Evolutionary conservation across 768 basidiomycete genomes (phyloP), one percentile per base, ranked within the genome.

Genomic region (Dioszegia crocea): DNA sequence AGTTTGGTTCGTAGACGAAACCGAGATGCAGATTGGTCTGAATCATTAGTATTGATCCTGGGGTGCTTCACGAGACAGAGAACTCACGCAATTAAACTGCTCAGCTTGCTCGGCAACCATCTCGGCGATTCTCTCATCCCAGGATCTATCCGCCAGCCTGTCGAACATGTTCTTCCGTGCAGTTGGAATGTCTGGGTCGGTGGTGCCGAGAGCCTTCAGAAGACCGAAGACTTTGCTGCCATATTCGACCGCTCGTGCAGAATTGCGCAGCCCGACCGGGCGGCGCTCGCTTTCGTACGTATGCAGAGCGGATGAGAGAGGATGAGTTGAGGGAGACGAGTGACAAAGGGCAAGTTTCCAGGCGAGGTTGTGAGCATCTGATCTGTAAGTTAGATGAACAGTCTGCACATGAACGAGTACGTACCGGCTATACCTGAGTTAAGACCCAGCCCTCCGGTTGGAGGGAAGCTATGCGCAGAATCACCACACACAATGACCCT

Each of bases 281-380:
- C 51, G 58, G n/a, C 58, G 49, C 26, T 59, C 58, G 31, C 40
- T 12, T 19, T 59, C 48, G 30, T 59, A 59, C 6, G 50, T 17
- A 0, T 24, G 21, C 10, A 59, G 49, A 8, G 39, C 39, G 29
- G 27, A 16, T 17, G 49, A 14, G 12, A 59, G 50, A 9, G 21
- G 33, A 10, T 43, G 40, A n/a, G 19, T 49, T 10, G 11, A 23
- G 19, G 41, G 45, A 17, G 45, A 31, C 14, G 55, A 48, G 38
- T 39, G 36, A 11, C 19, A 23, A n/a, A 10, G 57, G 16, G 36
- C 33, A 16, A 58, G 16, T 38, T 58, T 58, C 44, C 46, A 58
- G n/a, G 57, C 57, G 38, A 58, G 57, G 30, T 58, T 58, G 40
- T 58, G 57, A 1, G 57, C 57, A 21, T 58, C 54, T 56, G 11